A percentile compares a stretch with the other conserved stretches of the same genome.
These are phyloP conservation scores for Penicillium waksmanii DNA, from an alignment of 495 filamentous ascomycete genomes.

Conservation along the genomic window DNA sequence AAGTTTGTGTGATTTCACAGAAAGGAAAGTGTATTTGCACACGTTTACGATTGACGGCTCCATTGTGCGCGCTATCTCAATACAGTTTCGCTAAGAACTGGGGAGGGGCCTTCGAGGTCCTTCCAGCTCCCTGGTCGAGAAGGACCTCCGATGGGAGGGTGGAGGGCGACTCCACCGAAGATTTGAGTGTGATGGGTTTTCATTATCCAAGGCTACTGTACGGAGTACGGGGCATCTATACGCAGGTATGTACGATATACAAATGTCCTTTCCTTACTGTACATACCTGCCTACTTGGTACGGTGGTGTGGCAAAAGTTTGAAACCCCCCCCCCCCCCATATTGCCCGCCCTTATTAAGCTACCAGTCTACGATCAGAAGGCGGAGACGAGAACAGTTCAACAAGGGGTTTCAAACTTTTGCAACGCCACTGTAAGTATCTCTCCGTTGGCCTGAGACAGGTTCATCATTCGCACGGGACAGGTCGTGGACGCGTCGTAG, in stretches of 20 bases:
- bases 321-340: no score
- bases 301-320: no score
- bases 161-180: constrained; percentile 14
- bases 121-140: constrained; percentile 20
- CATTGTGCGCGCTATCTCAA: constrained; percentile 34
- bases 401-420: no score
- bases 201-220: constrained; percentile 2
- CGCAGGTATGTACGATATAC: not conserved
- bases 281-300: constrained; percentile 6
- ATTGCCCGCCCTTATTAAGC: no score
- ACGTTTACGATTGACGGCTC: constrained; percentile 4
- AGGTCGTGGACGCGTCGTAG: constrained; percentile 1
- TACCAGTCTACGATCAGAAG: no score
- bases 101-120: constrained; percentile 15
- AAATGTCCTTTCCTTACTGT: not conserved
- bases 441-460: not conserved
- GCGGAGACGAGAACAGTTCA: no score
- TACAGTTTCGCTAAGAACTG: constrained; percentile 36
- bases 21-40: not conserved
- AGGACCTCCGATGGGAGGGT: constrained; percentile 17
- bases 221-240: not conserved
- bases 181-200: constrained; percentile 9
- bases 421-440: no score
- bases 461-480: not conserved
- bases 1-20: not conserved